Conservation (phyloP, 2,329 filamentous ascomycete species). For the Ceratocystis huliohia region DNA sequence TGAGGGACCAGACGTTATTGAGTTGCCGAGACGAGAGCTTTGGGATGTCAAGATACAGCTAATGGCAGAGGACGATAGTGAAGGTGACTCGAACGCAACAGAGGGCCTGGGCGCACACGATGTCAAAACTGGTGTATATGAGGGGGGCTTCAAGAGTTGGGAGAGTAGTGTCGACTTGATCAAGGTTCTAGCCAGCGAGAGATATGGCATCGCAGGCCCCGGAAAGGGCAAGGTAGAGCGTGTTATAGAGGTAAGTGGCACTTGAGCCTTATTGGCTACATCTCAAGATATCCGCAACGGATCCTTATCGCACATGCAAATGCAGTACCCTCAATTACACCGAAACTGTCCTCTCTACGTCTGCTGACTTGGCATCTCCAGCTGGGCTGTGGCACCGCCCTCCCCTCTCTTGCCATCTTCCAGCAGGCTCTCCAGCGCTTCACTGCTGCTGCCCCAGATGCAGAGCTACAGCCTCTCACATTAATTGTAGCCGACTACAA, state of each 20-base stretch:
- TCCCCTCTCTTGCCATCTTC: constrained; percentile 60
- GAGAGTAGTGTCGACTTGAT: constrained; percentile 73
- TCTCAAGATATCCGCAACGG: not conserved
- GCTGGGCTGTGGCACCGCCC: constrained; percentile 67
- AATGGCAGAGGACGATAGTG: constrained; percentile 55
- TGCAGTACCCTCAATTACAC: constrained; percentile 1
- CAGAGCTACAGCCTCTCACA: constrained; percentile 32
- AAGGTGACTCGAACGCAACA: constrained; percentile 25
- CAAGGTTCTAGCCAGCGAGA: constrained; percentile 44
- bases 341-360: not conserved
- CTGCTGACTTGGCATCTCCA: constrained; percentile 28
- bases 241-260: constrained; percentile 41
- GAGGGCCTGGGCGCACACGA: constrained; percentile 52
- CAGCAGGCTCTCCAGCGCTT: constrained; percentile 38
- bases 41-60: constrained; percentile 73
- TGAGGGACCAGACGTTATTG: constrained; percentile 25
- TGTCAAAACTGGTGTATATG: constrained; percentile 69
- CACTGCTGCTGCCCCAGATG: not conserved
- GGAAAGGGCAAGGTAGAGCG: constrained; percentile 29
- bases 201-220: constrained; percentile 28
- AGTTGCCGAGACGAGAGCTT: constrained; percentile 62
- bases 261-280: not conserved
- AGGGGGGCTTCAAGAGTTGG: constrained; percentile 84
- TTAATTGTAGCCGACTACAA: constrained; percentile 72
- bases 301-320: not conserved